These are phyloP conservation scores for Candida andamanensis DNA, from an alignment of 805 yeast genomes.

Conservation along the genomic window DNA sequence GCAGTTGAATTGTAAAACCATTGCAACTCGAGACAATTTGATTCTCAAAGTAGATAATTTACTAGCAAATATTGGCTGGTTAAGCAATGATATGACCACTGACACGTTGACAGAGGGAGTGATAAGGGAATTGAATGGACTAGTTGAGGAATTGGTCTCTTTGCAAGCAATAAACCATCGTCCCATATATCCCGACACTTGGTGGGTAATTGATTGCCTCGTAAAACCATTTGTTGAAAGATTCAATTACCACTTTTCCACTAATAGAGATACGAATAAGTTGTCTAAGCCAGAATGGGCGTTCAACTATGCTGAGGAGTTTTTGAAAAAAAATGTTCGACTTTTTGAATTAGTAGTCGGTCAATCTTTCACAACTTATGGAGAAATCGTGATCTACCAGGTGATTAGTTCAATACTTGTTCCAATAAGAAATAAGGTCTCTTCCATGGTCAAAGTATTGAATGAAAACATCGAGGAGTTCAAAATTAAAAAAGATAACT, in stretches of 20 bases:
- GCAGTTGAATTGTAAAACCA: constrained; percentile 7
- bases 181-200: constrained; percentile 30
- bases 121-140: constrained; percentile 5
- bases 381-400: constrained; percentile 28
- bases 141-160: constrained; percentile 16
- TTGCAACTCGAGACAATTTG: constrained; percentile 6
- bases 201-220: constrained; percentile 50
- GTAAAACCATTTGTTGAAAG: constrained; percentile 43
- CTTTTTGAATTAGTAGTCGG: constrained; percentile 37
- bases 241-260: constrained; percentile 58
- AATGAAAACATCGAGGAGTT: constrained; percentile 19
- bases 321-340: constrained; percentile 34
- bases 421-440: constrained; percentile 43
- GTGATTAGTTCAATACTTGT: constrained; percentile 43
- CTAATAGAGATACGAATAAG: constrained; percentile 54
- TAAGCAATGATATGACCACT: constrained; percentile 12
- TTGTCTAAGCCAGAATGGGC: constrained; percentile 72
- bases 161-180: constrained; percentile 26
- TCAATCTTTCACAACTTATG: constrained; percentile 22
- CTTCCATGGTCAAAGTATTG: constrained; percentile 16
- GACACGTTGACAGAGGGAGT: constrained; percentile 2
- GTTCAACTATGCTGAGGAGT: constrained; percentile 44
- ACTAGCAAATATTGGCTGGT: constrained; percentile 19
- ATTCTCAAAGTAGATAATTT: constrained; percentile 10
- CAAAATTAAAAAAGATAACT: constrained; percentile 9